Evolutionary conservation across 208 protist genomes (phyloP).

Genomic region (Acanthamoeba castellanii): DNA sequence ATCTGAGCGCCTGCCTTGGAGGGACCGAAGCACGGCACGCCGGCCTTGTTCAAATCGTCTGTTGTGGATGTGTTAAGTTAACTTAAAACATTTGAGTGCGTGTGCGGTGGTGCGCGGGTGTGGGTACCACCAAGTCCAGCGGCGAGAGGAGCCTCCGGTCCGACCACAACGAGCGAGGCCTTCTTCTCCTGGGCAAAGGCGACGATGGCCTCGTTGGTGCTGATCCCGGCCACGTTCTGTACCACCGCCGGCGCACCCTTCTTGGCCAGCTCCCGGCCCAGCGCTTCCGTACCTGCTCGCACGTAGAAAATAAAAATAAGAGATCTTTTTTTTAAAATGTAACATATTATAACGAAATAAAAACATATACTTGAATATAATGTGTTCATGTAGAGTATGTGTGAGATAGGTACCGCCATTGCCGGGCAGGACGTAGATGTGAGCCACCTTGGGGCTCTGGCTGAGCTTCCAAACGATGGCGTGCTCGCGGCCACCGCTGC

Average conservation of each 20-base stretch:
- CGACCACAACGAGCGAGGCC: constrained; percentile 85
- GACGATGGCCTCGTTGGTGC: constrained; percentile 40
- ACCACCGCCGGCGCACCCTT: not conserved
- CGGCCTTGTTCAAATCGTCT: constrained; percentile 55
- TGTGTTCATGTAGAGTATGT: not conserved
- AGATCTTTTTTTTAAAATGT: not conserved
- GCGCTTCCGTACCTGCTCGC: not conserved
- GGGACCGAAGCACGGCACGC: constrained; percentile 86
- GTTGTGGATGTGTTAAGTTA: not conserved
- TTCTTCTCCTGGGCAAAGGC: constrained; percentile 44
- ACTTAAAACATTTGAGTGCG: not conserved
- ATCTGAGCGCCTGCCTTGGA: constrained; percentile 82
- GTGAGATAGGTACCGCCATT: constrained; percentile 77
- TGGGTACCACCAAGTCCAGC: constrained; percentile 83
- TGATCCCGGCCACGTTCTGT: not conserved
- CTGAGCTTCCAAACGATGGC: constrained; percentile 85
- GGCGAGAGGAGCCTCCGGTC: constrained; percentile 87
- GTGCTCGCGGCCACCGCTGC: constrained; percentile 87
- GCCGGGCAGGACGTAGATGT: constrained; percentile 85
- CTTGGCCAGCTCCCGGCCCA: not conserved
- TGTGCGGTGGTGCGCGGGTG: constrained; percentile 1
- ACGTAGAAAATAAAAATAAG: too few species aligned
- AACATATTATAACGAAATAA: not conserved
- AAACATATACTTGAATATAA: not conserved
- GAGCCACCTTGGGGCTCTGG: constrained; percentile 71